Evolutionary conservation across 805 yeast genomes (phyloP), one percentile per base, ranked within the genome.

Genomic region (Cyberlindnera maritima): DNA sequence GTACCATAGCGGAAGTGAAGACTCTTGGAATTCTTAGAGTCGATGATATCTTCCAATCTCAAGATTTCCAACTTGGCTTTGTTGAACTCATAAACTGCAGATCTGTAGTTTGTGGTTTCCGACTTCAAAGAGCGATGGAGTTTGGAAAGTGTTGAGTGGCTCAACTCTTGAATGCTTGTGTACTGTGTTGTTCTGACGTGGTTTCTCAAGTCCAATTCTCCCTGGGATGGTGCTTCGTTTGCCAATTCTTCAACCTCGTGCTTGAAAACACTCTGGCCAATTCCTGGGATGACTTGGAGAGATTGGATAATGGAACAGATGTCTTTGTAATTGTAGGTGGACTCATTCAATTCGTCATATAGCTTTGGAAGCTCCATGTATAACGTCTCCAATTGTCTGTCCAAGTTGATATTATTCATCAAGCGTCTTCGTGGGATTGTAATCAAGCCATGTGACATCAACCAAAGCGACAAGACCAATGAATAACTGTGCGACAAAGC

Each of bases 381-480:
- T 26, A 68, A 58, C 7, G 59, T 55, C 14, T 62, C 60, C 26
- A 76, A 60, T 39, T 68, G 65, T 17, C 60, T 57, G 3, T 56
- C 53, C 19, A 76, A 60, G 33, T 63, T 62, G 11, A 58, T 44
- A 9, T 59, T 75, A 61, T 76, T 63, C 49, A 67, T 47, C 52
- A 67, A 58, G 4, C 60, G 52, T 44, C 68, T 62, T 47, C 86
- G 72, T 0, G 96, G 95, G 2, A 87, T 70, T 37, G 76, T 74
- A 15, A 86, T 76, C 41, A 86, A 65, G 0, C 96, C 96, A 62
- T 88, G 91, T 2, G 92, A 87, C 86, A 88, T 81, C 48, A 88
- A 67, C 92, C 94, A 87, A 19, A 86, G 73, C 2, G 92, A 90
- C 29, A 88, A 59, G 2, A 83, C 71, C 59, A 88, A 71, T 0